A percentile compares a stretch with the other conserved stretches of the same genome.
These are phyloP conservation scores for Botrytis sinoallii DNA, from an alignment of 2,329 filamentous ascomycete species.

Conservation along the genomic window DNA sequence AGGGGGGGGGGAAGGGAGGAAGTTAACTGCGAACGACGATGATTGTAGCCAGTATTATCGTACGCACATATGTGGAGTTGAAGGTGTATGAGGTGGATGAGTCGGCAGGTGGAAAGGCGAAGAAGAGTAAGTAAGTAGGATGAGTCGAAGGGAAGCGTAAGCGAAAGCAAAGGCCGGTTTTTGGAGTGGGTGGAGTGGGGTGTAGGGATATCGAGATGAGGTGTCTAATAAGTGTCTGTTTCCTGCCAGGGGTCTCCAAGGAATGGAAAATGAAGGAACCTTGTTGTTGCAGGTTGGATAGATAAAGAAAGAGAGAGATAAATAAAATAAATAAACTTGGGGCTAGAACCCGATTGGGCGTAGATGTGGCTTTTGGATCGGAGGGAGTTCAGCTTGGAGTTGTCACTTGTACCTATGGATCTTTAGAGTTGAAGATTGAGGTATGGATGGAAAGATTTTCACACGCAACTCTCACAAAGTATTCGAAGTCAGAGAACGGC, in stretches of 20 bases:
- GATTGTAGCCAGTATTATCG: constrained; percentile 34
- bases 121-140: constrained; percentile 16
- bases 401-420: no score
- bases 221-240: constrained; percentile 7
- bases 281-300: neutral
- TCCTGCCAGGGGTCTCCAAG: neutral
- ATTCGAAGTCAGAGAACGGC: neutral
- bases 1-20: constrained; percentile 32
- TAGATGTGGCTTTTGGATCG: neutral
- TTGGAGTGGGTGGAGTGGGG: neutral
- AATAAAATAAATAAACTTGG: neutral
- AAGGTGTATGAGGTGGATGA: constrained; percentile 22
- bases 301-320: neutral
- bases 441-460: neutral
- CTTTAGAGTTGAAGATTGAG: neutral
- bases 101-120: constrained; percentile 13
- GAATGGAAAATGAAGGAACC: neutral
- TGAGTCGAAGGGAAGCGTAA: constrained; percentile 18
- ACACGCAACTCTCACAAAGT: no score
- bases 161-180: constrained; percentile 2
- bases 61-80: constrained; percentile 25
- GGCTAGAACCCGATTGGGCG: neutral
- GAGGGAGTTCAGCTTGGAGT: no score
- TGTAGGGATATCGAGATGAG: constrained; percentile 16
- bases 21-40: constrained; percentile 36